These are phyloP conservation scores for Phycomyces nitens DNA, from an alignment of 192 early-diverging fungal genomes.

Conservation along the genomic window DNA sequence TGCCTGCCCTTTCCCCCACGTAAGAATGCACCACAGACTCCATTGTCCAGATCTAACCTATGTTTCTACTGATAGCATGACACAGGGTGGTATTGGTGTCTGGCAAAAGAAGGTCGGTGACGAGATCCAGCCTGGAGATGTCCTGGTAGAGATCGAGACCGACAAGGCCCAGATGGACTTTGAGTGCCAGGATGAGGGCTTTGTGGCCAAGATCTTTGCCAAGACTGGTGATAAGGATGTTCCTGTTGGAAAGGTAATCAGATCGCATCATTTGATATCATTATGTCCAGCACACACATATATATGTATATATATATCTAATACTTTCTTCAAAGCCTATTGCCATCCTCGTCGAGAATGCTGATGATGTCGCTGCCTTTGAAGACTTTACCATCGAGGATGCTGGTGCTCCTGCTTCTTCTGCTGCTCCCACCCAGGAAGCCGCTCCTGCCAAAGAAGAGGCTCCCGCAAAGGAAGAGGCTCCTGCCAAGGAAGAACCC, in stretches of 20 bases:
- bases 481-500: constrained; percentile 29
- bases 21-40: constrained; percentile 11
- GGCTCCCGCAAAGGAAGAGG: constrained; percentile 6
- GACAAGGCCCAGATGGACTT: constrained; percentile 99
- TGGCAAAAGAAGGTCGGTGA: constrained; percentile 97
- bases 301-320: too few species aligned
- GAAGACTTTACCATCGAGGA: constrained; percentile 69
- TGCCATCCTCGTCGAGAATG: constrained; percentile 86
- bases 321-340: constrained; percentile 57
- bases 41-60: too few species aligned
- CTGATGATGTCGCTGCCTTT: constrained; percentile 84
- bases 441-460: constrained; percentile 15
- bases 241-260: constrained; percentile 62
- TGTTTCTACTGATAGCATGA: constrained; percentile 58
- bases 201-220: constrained; percentile 89
- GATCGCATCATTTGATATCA: background rate
- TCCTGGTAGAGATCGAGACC: constrained; percentile 94
- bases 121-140: constrained; percentile 82
- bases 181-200: constrained; percentile 97
- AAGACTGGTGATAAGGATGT: constrained; percentile 87
- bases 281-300: too few species aligned
- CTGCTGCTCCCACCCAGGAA: constrained; percentile 31
- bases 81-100: constrained; percentile 84
- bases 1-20: constrained; percentile 99
- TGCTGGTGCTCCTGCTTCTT: constrained; percentile 36